A percentile compares a stretch with the other conserved stretches of the same genome.
Conservation (phyloP, 176 grass and related monocot species). For the Aegilops umbellulata region DNA sequence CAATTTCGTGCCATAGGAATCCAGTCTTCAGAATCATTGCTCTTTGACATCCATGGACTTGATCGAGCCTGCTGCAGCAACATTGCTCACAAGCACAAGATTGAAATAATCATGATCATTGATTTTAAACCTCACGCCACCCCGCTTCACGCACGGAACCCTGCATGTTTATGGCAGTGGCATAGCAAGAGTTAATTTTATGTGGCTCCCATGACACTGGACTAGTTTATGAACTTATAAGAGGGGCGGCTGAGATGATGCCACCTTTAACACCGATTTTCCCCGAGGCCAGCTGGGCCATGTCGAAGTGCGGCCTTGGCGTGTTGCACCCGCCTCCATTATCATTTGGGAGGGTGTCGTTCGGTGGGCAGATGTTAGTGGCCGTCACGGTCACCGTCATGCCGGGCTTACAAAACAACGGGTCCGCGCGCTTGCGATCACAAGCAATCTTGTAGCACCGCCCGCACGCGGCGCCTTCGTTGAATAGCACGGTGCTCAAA, state of each 20-base stretch:
- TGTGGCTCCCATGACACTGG: too few species aligned
- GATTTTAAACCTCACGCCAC: too few species aligned
- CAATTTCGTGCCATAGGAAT: too few species aligned
- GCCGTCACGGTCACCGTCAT: constrained; percentile 33
- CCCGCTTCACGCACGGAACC: too few species aligned
- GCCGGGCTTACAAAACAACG: constrained; percentile 8
- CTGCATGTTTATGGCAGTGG: too few species aligned
- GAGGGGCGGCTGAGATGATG: constrained; percentile 32
- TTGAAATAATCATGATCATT: too few species aligned
- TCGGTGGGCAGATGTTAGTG: constrained; percentile 51
- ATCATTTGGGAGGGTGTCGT: not conserved
- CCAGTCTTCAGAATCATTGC: too few species aligned
- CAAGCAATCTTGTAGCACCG: constrained; percentile 56
- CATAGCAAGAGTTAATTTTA: too few species aligned
- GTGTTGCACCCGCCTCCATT: constrained; percentile 48
- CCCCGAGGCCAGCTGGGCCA: constrained; percentile 49
- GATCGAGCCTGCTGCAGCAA: too few species aligned
- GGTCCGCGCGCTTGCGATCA: constrained; percentile 17
- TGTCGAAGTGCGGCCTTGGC: constrained; percentile 42
- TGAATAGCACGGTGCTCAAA: constrained; percentile 46
- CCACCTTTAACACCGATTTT: constrained; percentile 40
- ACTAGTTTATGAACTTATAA: too few species aligned
- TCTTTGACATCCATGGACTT: too few species aligned
- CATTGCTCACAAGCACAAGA: too few species aligned
- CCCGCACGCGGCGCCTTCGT: constrained; percentile 34